Evolutionary conservation across 2,329 filamentous ascomycete genomes (phyloP).

Genomic region (Ambrosiella beaveri): DNA sequence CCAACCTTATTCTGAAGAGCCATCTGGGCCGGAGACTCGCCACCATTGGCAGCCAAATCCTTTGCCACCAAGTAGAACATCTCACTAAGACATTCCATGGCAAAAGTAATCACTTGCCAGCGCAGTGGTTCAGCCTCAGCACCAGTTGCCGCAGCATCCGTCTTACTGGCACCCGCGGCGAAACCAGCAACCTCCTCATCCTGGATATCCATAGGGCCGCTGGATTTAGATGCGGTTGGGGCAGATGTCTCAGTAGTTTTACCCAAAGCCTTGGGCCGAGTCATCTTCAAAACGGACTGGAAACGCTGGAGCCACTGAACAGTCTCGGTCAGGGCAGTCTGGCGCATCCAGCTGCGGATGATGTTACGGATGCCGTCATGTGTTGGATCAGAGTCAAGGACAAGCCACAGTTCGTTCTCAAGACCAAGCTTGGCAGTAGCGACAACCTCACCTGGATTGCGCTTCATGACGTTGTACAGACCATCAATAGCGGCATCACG

Average conservation of each 20-base stretch:
- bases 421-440: constrained; percentile 57
- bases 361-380: constrained; percentile 75
- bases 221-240: constrained; percentile 20
- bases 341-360: constrained; percentile 81
- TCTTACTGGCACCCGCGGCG: constrained; percentile 38
- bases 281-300: constrained; percentile 79
- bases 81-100: constrained; percentile 74
- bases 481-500: constrained; percentile 72
- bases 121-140: constrained; percentile 65
- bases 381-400: constrained; percentile 58
- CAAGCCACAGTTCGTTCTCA: constrained; percentile 83
- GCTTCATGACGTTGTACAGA: constrained; percentile 87
- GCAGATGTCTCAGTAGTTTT: constrained; percentile 15
- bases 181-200: constrained; percentile 97
- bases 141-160: constrained; percentile 22
- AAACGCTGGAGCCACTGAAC: constrained; percentile 75
- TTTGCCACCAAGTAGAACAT: constrained; percentile 65
- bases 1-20: constrained; percentile 71
- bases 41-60: constrained; percentile 53
- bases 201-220: constrained; percentile 52
- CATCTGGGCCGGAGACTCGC: constrained; percentile 59
- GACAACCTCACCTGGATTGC: constrained; percentile 70
- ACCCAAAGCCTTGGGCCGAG: constrained; percentile 21
- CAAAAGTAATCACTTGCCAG: constrained; percentile 92
- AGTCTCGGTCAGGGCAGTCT: constrained; percentile 68